Evolutionary conservation across 331 rosid genomes (phyloP).

Genomic region (Saraca asoca): DNA sequence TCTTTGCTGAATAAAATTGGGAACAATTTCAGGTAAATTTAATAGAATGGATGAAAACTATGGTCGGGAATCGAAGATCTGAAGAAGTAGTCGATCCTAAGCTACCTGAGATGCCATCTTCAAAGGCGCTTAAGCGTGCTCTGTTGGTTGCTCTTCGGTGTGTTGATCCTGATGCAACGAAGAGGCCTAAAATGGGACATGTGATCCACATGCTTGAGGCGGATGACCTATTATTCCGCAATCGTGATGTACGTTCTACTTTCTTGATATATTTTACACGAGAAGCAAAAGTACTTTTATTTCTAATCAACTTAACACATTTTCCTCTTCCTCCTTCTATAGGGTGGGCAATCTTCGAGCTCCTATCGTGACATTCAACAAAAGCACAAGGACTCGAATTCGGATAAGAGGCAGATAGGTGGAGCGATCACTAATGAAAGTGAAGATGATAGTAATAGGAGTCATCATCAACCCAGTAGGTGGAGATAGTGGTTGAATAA

Average conservation of each 20-base stretch:
- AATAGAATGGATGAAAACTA: conserved; percentile 86
- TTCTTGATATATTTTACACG: background rate
- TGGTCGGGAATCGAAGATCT: conserved; percentile 79
- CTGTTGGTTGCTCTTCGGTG: conserved; percentile 89
- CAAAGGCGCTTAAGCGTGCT: conserved; percentile 83
- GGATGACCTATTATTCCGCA: conserved; percentile 75
- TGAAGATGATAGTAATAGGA: conserved; percentile 51
- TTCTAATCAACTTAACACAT: conserved; percentile 13
- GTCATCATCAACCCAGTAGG: conserved; percentile 43
- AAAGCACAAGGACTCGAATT: conserved; percentile 45
- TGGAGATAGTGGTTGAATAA: conserved; percentile 46
- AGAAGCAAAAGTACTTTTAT: conserved; percentile 8
- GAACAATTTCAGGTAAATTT: conserved; percentile 65
- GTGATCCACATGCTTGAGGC: conserved; percentile 98
- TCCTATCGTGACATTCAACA: conserved; percentile 46
- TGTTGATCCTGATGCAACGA: conserved; percentile 90
- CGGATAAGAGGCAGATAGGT: conserved; percentile 44
- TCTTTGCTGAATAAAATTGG: conserved; percentile 31
- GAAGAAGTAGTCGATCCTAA: conserved; percentile 95
- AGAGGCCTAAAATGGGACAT: conserved; percentile 96
- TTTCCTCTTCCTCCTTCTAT: conserved; percentile 20
- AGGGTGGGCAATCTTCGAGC: conserved; percentile 66
- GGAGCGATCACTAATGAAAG: conserved; percentile 58
- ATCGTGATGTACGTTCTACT: conserved; percentile 67
- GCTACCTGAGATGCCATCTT: conserved; percentile 80